Percentiles rank a stretch among this genome's conserved stretches.
phyloP scores from a whole-genome alignment of 768 basidiomycete genomes.

The Tremella fuciformis region DNA sequence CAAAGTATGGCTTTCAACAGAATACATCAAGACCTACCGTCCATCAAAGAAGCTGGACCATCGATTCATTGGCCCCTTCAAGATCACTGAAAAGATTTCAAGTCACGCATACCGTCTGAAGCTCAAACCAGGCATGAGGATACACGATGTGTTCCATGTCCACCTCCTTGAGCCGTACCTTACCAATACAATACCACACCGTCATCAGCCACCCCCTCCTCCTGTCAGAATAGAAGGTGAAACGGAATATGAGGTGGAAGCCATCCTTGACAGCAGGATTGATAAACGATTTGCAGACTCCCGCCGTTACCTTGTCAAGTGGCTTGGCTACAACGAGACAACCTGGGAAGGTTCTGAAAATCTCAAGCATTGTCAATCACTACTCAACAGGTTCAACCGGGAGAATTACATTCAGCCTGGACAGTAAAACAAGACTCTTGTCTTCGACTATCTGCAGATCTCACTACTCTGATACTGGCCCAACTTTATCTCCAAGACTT shows the following conservation, averaged over 20 bases:
- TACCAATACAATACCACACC: slow-evolving; percentile 12
- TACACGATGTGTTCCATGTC: slow-evolving; percentile 34
- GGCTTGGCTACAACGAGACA: slow-evolving; percentile 13
- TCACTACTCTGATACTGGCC: too few species aligned
- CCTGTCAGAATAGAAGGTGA: slow-evolving; percentile 15
- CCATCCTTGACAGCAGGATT: slow-evolving; percentile 5
- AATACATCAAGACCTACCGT: slow-evolving; percentile 25
- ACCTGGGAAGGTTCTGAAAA: slow-evolving; percentile 4
- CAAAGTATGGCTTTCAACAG: slow-evolving; percentile 19
- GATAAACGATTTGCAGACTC: slow-evolving; percentile 5
- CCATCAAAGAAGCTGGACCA: slow-evolving; percentile 34
- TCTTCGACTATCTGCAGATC: too few species aligned
- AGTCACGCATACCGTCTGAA: slow-evolving; percentile 17
- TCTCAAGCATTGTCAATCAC: slow-evolving; percentile 10
- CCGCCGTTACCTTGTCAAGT: slow-evolving; percentile 14
- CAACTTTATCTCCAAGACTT: too few species aligned
- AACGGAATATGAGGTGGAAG: slow-evolving; percentile 11
- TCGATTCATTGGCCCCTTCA: slow-evolving; percentile 23
- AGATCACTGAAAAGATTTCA: slow-evolving; percentile 14
- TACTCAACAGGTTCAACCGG: too few species aligned
- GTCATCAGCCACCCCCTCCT: slow-evolving; percentile 19
- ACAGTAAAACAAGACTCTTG: too few species aligned
- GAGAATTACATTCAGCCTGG: too few species aligned
- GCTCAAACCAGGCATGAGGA: slow-evolving; percentile 15
- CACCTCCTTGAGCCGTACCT: slow-evolving; percentile 19